These are phyloP conservation scores for Atalantia buxifolia DNA, from an alignment of 345 rosid species.

Conservation along the genomic window DNA sequence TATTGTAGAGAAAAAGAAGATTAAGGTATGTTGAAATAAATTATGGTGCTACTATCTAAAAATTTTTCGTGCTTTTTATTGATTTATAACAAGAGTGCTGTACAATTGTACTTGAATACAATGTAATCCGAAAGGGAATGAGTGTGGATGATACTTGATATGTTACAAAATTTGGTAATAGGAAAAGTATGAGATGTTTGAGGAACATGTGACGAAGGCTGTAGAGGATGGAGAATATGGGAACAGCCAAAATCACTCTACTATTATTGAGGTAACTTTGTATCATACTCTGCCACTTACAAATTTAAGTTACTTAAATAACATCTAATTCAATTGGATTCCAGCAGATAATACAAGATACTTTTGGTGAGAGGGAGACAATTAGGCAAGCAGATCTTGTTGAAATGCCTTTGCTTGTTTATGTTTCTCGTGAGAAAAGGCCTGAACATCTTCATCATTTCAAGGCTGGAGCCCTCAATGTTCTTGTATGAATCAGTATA, in stretches of 20 bases:
- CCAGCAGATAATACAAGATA: background rate
- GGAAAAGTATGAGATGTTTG: slow-evolving; percentile 22
- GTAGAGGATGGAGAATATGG: background rate
- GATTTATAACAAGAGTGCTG: no score
- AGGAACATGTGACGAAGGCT: slow-evolving; percentile 15
- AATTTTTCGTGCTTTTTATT: background rate
- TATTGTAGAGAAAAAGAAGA: slow-evolving; percentile 4
- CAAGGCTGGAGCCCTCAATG: slow-evolving; percentile 60
- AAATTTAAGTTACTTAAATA: background rate
- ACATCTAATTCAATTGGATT: background rate
- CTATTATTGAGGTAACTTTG: slow-evolving; percentile 26
- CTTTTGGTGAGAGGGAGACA: background rate
- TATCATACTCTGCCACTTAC: no score
- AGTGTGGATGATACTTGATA: background rate
- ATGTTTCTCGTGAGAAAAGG: slow-evolving; percentile 45
- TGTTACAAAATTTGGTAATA: background rate
- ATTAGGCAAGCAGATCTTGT: background rate
- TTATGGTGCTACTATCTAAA: background rate
- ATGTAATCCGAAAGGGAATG: background rate
- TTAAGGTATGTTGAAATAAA: slow-evolving; percentile 18
- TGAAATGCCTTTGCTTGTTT: slow-evolving; percentile 36
- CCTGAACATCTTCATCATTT: slow-evolving; percentile 34
- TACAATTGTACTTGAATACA: background rate
- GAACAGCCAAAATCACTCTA: slow-evolving; percentile 21
- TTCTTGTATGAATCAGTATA: slow-evolving; percentile 27